These are phyloP conservation scores for Saccharomycopsis synnaedendra DNA, from an alignment of 805 yeast species.

Conservation along the genomic window DNA sequence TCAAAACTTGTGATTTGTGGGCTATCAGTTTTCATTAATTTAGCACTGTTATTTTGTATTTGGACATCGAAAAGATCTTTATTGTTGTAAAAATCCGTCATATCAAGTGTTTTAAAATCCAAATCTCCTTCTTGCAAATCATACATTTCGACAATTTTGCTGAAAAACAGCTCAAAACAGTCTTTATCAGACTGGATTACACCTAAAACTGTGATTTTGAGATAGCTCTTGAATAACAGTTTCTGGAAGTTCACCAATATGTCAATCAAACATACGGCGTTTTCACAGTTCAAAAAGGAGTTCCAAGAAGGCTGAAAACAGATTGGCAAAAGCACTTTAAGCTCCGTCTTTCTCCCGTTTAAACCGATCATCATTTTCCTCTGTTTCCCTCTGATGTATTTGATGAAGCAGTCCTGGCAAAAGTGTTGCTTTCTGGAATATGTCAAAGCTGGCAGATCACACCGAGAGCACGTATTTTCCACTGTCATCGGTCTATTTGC, in stretches of 20 bases:
- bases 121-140: background rate
- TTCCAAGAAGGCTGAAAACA: constrained; percentile 24
- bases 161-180: background rate
- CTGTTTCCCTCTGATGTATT: constrained; percentile 34
- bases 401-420: constrained; percentile 29
- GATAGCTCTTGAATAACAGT: constrained; percentile 22
- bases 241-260: constrained; percentile 27
- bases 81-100: constrained; percentile 4
- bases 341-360: constrained; percentile 27
- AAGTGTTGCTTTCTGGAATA: constrained; percentile 29
- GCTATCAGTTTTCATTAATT: background rate
- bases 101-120: constrained; percentile 7
- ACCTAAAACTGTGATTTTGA: constrained; percentile 9
- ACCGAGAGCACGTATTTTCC: constrained; percentile 19
- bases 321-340: constrained; percentile 26
- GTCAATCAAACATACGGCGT: constrained; percentile 27
- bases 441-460: constrained; percentile 24
- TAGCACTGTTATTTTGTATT: constrained; percentile 2
- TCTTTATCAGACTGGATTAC: background rate
- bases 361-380: constrained; percentile 33
- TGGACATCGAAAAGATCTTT: constrained; percentile 4
- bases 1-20: background rate
- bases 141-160: constrained; percentile 3
- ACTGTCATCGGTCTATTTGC: no score
- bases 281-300: constrained; percentile 19